phyloP scores from a whole-genome alignment of 371 early-diverging fungal genomes.

The Dipsacomyces acuminosporus region DNA sequence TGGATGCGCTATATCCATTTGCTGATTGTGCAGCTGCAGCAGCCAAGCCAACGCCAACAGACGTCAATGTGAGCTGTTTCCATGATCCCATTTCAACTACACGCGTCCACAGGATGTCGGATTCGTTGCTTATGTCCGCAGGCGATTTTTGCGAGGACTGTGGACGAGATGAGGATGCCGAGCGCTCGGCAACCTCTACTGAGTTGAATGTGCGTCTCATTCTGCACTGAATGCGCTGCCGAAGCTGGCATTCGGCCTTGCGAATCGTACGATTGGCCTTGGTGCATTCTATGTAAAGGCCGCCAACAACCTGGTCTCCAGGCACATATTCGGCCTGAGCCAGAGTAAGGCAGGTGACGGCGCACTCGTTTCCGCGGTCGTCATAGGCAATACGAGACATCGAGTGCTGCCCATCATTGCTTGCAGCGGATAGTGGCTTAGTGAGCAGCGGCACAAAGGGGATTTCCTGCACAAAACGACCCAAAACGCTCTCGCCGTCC shows the following conservation, averaged over 20 bases:
- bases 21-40: constrained; percentile 9
- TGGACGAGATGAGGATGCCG: constrained; percentile 22
- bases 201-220: constrained; percentile 41
- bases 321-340: constrained; percentile 38
- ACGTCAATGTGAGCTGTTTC: constrained; percentile 25
- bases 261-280: constrained; percentile 32
- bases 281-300: constrained; percentile 34
- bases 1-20: too few species aligned
- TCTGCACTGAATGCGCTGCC: constrained; percentile 38
- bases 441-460: constrained; percentile 18
- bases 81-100: constrained; percentile 14
- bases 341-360: constrained; percentile 36
- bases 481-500: constrained; percentile 1
- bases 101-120: constrained; percentile 40
- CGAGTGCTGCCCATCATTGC: constrained; percentile 19
- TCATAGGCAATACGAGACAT: constrained; percentile 26
- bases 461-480: constrained; percentile 3
- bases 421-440: constrained; percentile 1
- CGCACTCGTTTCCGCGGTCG: constrained; percentile 34
- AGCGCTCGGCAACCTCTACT: constrained; percentile 31
- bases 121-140: constrained; percentile 25
- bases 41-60: constrained; percentile 31
- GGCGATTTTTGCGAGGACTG: constrained; percentile 24
- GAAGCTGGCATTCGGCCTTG: constrained; percentile 38
- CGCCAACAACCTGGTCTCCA: constrained; percentile 42